Base-by-base conservation (phyloP, 1,284 basidiomycete species). In the Rhodotorula sp. region DNA sequence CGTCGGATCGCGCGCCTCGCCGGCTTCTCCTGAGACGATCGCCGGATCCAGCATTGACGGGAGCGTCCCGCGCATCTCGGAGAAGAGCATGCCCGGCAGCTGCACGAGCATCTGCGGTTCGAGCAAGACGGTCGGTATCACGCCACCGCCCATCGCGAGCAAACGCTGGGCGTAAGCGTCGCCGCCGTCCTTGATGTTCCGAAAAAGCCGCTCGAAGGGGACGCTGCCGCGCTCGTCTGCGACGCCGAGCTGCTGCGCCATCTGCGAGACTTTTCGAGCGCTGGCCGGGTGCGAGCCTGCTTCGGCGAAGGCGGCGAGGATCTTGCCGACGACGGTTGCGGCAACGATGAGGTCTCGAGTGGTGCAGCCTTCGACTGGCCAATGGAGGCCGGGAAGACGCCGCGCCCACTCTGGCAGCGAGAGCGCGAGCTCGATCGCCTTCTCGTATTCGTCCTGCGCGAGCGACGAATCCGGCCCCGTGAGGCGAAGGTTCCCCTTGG, bases 61-160 rank as follows among this genome's bases (percentile, higher is more conserved):
- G 0, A 84, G 72, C 49, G 77, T 70, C 13, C 83, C 82, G 6
- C 74, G 69, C 27, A 51, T 61, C 32, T 73, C 69, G 34, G 57
- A 53, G 36, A 75, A 71, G 47, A 75, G 52, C 62, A 71, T 70
- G n/a, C 44, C 22, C 19, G 58, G 67, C 6, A 73, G 30, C 29
- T 62, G 67, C 22, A n/a, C 47, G 36, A 71, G 64, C 7, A 59
- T 36, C 47, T 84, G 80, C 2, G 85, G 85, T 32, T 82, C 77
- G 54, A 86, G 72, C 29, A 85, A 77, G 30, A 84, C 76, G 54
- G 79, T 81, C 27, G 85, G 85, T 5, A 86, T 76, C 49, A 81
- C 76, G 17, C 82, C 80, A 20, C 79, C 81, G 39, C 77, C 77
- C 58, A 79, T 77, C 47, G 78, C 74, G 36, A 82, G 66, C 9